phyloP scores from a whole-genome alignment of 768 basidiomycete species.

The Boletus speciosus region DNA sequence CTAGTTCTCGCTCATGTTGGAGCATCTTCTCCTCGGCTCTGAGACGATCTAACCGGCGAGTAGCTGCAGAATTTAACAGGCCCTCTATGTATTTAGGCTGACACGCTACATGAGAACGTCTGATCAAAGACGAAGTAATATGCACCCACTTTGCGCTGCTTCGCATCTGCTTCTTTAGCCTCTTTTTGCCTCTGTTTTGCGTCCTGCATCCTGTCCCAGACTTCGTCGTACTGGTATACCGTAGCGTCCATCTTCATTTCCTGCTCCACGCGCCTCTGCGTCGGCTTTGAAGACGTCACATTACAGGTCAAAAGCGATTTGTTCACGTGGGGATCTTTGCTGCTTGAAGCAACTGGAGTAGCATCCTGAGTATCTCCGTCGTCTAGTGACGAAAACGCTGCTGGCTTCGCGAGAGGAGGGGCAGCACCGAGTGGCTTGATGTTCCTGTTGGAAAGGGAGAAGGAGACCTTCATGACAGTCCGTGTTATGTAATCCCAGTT shows the following conservation, averaged over 20 bases:
- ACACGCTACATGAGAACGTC: conserved; percentile 11
- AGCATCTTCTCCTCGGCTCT: conserved; percentile 98
- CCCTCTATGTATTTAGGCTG: conserved; percentile 92
- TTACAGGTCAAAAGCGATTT: conserved; percentile 57
- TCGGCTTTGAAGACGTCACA: conserved; percentile 57
- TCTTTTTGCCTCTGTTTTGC: conserved; percentile 72
- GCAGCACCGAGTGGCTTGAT: conserved; percentile 54
- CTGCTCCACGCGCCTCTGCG: conserved; percentile 70
- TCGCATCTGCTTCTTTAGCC: conserved; percentile 70
- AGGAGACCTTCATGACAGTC: conserved; percentile 78
- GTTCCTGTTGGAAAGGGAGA: conserved; percentile 61
- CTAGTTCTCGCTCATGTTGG: conserved; percentile 84
- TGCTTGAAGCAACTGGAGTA: conserved; percentile 42
- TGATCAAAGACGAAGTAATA: background rate
- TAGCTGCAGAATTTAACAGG: conserved; percentile 78
- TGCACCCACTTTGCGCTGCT: conserved; percentile 68
- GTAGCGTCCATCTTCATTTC: conserved; percentile 77
- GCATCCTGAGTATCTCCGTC: conserved; percentile 59
- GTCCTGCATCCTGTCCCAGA: conserved; percentile 94
- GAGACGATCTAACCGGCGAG: conserved; percentile 81
- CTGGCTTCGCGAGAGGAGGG: conserved; percentile 53
- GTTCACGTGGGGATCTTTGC: conserved; percentile 44
- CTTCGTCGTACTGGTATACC: conserved; percentile 93
- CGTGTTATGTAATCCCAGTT: conserved; percentile 21
- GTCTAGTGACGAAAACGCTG: conserved; percentile 59